phyloP scores from a whole-genome alignment of 345 rosid genomes.

The Turritis glabra region DNA sequence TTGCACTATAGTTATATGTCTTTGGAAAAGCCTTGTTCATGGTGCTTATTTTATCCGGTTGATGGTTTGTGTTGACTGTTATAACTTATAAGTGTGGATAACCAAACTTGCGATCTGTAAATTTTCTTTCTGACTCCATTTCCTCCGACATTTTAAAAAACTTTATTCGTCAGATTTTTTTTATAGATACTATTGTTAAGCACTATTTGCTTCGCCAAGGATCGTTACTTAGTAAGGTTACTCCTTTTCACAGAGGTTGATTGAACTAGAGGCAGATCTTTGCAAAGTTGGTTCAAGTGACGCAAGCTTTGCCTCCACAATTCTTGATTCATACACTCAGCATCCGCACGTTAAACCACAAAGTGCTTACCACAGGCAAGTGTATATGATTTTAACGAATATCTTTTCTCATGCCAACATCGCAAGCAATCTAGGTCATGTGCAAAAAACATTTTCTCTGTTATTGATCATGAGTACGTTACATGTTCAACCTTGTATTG shows the following conservation, averaged over 20 bases:
- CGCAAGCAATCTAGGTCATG: neutral
- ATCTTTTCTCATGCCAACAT: conserved; percentile 14
- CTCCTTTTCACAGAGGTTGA: conserved; percentile 49
- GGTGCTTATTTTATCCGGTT: neutral
- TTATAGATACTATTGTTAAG: neutral
- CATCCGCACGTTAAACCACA: conserved; percentile 50
- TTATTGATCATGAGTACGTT: neutral
- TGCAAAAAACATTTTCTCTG: neutral
- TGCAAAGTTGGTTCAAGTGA: conserved; percentile 48
- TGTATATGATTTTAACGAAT: neutral
- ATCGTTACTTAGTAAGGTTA: neutral
- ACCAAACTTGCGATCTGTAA: neutral
- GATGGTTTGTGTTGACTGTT: conserved; percentile 2
- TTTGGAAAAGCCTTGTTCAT: too few species aligned
- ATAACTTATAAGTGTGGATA: neutral
- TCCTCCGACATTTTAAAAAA: neutral
- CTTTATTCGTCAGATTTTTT: neutral
- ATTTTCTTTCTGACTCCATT: neutral
- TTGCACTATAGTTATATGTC: too few species aligned
- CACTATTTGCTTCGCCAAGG: neutral
- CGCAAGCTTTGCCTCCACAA: conserved; percentile 45
- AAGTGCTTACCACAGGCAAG: conserved; percentile 60
- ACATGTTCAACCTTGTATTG: neutral
- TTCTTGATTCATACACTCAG: conserved; percentile 54
- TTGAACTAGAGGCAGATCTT: conserved; percentile 57